Evolutionary conservation across 2,329 filamentous ascomycete species (phyloP), one percentile per base, ranked within the genome.

Genomic region (Botryotinia calthae): DNA sequence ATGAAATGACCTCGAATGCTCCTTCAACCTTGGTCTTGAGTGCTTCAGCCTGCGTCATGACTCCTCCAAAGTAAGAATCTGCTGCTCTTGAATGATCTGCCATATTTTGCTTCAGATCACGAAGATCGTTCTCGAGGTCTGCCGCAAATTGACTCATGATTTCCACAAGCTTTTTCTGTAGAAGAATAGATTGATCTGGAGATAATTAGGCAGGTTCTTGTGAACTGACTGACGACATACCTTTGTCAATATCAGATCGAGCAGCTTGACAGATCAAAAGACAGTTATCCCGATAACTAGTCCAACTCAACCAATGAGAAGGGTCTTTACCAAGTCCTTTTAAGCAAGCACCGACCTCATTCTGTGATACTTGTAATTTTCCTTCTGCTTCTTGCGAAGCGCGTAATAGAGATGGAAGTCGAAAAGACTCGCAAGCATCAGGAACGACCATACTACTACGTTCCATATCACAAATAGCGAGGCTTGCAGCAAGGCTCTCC

Each of bases 291-390:
- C 85, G 84, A 73, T 84, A 87, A 79, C 89, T 90, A 76, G 87
- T 88, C 81, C 89, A 92, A 37, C 88, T 90, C 1, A 85, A 90
- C 89, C 89, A 91, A 79, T 84, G 87, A 62, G 89, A 88, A 1
- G 86, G 84, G 37, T 85, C 83, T 28, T 84, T 84, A 63, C 86
- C 85, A 1, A 92, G 80, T 7, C 84, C 84, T 63, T 82, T 83
- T 7, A 90, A 81, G 76, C 90, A 92, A 16, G 81, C 77, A 63
- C 84, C 82, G 37, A 90, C 75, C 28, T 81, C 67, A 40, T 81
- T 76, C 8, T 76, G 69, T 67, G 73, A 75, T 76, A 67, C 73
- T 73, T 79, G 65, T 63, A 76, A 74, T 78, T 74, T 78, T 77
- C 72, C 79, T 78, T 81, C 74, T 75, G 81, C 74, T 25, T 80